Base-by-base conservation (phyloP, 2,329 filamentous ascomycete species). In the Pseudogymnoascus sp. region DNA sequence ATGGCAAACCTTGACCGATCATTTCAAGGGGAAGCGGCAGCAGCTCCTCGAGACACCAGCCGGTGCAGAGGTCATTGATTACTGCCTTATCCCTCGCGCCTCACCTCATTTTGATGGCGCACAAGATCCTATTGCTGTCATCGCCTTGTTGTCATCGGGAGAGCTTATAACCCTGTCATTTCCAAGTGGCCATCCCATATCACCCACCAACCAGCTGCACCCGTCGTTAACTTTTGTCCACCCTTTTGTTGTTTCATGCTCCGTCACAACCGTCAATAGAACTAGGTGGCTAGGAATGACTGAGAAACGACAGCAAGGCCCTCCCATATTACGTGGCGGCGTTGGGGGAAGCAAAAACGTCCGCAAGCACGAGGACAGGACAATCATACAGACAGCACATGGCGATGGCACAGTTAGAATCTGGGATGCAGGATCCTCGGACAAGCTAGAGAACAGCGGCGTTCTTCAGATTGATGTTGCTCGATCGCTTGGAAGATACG, bases 161-260 rank as follows among this genome's bases (percentile, higher is more conserved):
- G 93, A 97, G 74, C 76, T 97, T 28, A 81, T 95, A 59, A 96
- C 93, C 0, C 77, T 97, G 72, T 96, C 88, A 68, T 97, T 97
- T 70, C 94, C 94, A 0, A 94, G 88, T 57, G 94, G 94, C 28
- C 89, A 92, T 73, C 88, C 91, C 1, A 95, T 97, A 61, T 89
- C 87, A 28, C 92, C 94, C 1, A 96, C 92, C 3, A 96, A 97
- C 69, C 90, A 96, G 74, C 81, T 99, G 5, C 93, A 96, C 69
- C 84, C 92, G 0, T 96, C 89, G 2, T 76, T 97, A 50, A 89
- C 89, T 1, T 89, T 97, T 65, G 88, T 96, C 6, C 92, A 97
- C 70, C 94, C 94, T 0, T 97, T 96, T 71, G 85, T 94, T 62
- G 88, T 85, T 60, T 85, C 86, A 58, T 79, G 89, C 59, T 81